These are phyloP conservation scores for Stylonectria norvegica DNA, from an alignment of 2,329 filamentous ascomycete species.

Conservation along the genomic window DNA sequence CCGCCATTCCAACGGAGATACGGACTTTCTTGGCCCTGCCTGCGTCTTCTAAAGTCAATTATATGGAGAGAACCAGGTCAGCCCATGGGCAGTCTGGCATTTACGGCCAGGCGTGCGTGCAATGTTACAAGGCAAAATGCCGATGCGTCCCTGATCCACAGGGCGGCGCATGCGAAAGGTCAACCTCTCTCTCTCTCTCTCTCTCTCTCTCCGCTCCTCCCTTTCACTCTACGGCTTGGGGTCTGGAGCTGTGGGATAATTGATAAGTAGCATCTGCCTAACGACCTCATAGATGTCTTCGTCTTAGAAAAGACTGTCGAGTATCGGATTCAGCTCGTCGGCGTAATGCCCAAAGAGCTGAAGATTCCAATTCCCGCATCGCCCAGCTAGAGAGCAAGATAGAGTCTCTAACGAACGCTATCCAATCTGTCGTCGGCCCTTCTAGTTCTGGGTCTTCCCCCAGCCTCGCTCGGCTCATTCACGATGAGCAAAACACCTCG, in stretches of 20 bases:
- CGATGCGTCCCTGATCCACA: neutral
- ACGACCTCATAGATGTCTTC: neutral
- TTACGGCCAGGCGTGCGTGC: neutral
- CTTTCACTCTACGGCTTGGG: no score
- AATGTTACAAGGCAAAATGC: neutral
- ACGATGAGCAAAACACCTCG: no score
- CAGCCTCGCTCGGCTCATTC: neutral
- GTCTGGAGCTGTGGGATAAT: neutral
- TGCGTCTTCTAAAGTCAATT: no score
- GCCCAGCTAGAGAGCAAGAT: neutral
- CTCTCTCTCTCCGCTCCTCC: no score
- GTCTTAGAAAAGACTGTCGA: neutral
- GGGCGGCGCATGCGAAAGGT: neutral
- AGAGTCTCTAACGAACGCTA: neutral
- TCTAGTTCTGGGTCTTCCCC: neutral
- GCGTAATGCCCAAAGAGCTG: neutral
- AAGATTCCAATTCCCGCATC: neutral
- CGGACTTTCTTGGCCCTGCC: no score
- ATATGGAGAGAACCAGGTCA: no score
- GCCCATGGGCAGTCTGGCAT: no score
- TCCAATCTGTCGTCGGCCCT: neutral
- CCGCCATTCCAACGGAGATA: no score
- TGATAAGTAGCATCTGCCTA: no score
- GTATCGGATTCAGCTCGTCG: neutral
- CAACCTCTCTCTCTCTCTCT: neutral